Percentiles rank a stretch among this genome's conserved stretches.
These are phyloP conservation scores for Erysiphe pulchra DNA, from an alignment of 2,329 filamentous ascomycete species.

Conservation along the genomic window DNA sequence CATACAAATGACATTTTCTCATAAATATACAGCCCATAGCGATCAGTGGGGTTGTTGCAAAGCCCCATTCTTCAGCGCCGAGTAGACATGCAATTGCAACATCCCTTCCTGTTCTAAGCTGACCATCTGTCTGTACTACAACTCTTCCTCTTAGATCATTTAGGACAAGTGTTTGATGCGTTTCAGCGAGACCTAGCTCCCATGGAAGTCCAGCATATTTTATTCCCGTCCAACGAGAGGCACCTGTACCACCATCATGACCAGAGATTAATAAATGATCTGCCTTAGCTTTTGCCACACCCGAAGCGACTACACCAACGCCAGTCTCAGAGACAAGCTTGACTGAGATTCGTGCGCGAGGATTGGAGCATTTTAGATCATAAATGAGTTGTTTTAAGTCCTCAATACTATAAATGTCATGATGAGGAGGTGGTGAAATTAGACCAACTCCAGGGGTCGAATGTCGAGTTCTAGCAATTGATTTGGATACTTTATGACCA, in stretches of 20 bases:
- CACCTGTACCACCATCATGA: conserved; percentile 90
- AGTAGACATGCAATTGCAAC: conserved; percentile 84
- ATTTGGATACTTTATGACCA: conserved; percentile 85
- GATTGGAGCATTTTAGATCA: conserved; percentile 89
- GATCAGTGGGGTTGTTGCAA: conserved; percentile 81
- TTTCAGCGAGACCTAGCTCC: conserved; percentile 91
- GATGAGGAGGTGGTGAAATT: conserved; percentile 85
- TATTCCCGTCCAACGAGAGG: conserved; percentile 94
- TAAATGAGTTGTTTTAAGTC: conserved; percentile 96
- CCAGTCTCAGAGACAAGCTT: conserved; percentile 95
- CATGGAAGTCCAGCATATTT: conserved; percentile 93
- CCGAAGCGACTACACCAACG: conserved; percentile 90
- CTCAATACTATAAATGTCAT: conserved; percentile 97
- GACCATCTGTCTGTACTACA: conserved; percentile 87
- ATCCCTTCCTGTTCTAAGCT: conserved; percentile 76
- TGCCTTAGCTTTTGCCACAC: conserved; percentile 91
- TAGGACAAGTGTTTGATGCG: conserved; percentile 82
- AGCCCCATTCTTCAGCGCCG: conserved; percentile 95
- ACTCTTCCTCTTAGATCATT: conserved; percentile 92
- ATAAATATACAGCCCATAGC: conserved; percentile 96
- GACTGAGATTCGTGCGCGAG: conserved; percentile 74
- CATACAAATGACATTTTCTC: conserved; percentile 27
- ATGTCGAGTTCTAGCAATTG: conserved; percentile 82
- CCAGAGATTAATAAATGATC: conserved; percentile 93
- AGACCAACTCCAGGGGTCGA: conserved; percentile 90